These are phyloP conservation scores for Typha latifolia DNA, from an alignment of 176 grass and related monocot species.

Conservation along the genomic window DNA sequence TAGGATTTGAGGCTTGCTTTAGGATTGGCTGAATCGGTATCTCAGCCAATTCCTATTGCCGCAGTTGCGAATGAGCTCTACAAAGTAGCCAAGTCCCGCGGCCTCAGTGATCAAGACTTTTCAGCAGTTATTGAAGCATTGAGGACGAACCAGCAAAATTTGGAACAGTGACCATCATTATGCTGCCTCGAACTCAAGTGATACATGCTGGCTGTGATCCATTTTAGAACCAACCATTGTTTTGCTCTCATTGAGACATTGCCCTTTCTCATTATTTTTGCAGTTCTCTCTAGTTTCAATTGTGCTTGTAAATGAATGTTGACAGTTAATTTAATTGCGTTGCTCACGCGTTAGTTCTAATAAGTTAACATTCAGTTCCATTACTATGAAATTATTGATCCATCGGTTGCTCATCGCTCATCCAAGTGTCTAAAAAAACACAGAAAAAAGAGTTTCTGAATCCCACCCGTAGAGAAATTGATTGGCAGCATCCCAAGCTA, in stretches of 20 bases:
- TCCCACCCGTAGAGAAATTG: too few species aligned
- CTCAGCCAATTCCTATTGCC: constrained; percentile 68
- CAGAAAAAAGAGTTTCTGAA: too few species aligned
- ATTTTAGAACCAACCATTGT: neutral
- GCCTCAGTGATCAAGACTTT: constrained; percentile 64
- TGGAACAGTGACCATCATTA: constrained; percentile 3
- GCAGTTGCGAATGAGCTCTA: constrained; percentile 81
- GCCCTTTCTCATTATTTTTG: too few species aligned
- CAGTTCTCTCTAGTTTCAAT: too few species aligned
- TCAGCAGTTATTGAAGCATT: constrained; percentile 73
- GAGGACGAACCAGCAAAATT: constrained; percentile 37
- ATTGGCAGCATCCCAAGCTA: too few species aligned
- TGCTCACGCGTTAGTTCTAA: too few species aligned
- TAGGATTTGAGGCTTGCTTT: constrained; percentile 85
- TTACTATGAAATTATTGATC: too few species aligned
- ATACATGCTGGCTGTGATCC: neutral
- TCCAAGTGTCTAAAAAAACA: too few species aligned
- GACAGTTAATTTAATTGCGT: too few species aligned
- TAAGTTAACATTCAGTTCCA: too few species aligned
- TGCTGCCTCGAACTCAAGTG: neutral
- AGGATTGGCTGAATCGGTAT: constrained; percentile 62
- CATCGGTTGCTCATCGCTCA: too few species aligned
- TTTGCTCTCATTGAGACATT: neutral
- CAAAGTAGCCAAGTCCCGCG: constrained; percentile 67
- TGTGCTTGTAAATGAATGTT: too few species aligned